Percentiles rank a stretch among this genome's conserved stretches.
Evolutionary conservation across 306 rosid species (phyloP).

Genomic region (Clitoria ternatea): DNA sequence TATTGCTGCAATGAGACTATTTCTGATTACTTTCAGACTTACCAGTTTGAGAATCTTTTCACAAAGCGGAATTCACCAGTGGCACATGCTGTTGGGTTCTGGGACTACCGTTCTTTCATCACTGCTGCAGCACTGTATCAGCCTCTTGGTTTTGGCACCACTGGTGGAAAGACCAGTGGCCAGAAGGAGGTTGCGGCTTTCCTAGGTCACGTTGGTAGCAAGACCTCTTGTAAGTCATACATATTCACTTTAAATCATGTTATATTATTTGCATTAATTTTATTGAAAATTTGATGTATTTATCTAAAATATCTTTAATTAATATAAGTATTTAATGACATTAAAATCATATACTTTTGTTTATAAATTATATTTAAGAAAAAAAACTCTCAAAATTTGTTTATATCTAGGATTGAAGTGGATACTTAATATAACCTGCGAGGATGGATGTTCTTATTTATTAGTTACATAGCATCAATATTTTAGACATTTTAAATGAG

Average conservation of each 20-base stretch:
- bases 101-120: slow-evolving; percentile 85
- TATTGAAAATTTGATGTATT: too few relatives aligned
- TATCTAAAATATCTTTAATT: too few relatives aligned
- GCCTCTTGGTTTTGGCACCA: slow-evolving; percentile 89
- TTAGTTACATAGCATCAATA: neutral
- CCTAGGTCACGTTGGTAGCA: slow-evolving; percentile 85
- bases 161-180: slow-evolving; percentile 64
- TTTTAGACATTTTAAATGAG: neutral
- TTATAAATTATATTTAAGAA: too few relatives aligned
- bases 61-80: slow-evolving; percentile 66
- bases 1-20: slow-evolving; percentile 86
- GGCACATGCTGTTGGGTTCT: slow-evolving; percentile 89
- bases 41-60: slow-evolving; percentile 89
- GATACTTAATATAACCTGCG: too few relatives aligned
- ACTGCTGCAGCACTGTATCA: slow-evolving; percentile 62
- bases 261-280: too few relatives aligned
- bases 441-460: too few relatives aligned
- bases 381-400: too few relatives aligned
- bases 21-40: slow-evolving; percentile 57
- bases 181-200: slow-evolving; percentile 88
- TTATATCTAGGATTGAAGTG: too few relatives aligned
- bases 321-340: too few relatives aligned
- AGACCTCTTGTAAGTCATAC: slow-evolving; percentile 76
- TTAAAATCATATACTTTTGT: too few relatives aligned
- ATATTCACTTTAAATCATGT: neutral